Percentiles rank a stretch among this genome's conserved stretches.
phyloP scores from a whole-genome alignment of 1,284 basidiomycete genomes.

The Cerioporus squamosus region DNA sequence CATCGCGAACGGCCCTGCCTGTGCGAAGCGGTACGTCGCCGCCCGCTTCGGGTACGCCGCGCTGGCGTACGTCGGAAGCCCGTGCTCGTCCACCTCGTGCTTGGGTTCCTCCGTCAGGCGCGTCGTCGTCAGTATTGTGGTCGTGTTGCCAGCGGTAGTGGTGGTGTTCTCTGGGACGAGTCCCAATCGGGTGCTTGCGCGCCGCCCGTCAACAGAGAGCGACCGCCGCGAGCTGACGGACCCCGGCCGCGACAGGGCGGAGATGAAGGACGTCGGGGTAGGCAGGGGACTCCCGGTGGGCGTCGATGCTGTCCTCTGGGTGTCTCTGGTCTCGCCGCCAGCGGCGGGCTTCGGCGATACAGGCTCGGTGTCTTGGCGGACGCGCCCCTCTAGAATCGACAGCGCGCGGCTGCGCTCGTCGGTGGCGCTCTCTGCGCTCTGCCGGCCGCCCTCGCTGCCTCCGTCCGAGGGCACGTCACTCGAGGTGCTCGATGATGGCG shows the following conservation, averaged over 20 bases:
- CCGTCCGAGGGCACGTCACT: not conserved
- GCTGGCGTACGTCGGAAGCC: constrained; percentile 27
- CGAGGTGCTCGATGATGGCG: not conserved
- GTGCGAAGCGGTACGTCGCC: constrained; percentile 28
- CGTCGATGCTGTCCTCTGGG: not conserved
- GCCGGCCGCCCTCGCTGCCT: not conserved
- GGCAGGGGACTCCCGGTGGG: not conserved
- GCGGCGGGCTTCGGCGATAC: not conserved
- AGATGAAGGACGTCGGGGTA: not conserved
- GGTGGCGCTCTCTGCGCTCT: constrained; percentile 4
- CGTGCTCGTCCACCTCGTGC: constrained; percentile 13
- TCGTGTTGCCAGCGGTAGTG: too few species aligned
- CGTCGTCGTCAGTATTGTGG: not conserved
- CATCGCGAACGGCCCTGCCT: constrained; percentile 31
- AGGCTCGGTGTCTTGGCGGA: not conserved
- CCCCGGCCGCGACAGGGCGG: constrained; percentile 6
- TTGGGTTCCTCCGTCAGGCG: constrained; percentile 3
- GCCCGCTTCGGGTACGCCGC: constrained; percentile 18
- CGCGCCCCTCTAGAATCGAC: constrained; percentile 19
- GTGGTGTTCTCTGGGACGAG: constrained; percentile 6
- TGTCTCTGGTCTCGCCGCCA: constrained; percentile 1
- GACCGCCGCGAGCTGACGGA: constrained; percentile 13
- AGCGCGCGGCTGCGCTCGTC: constrained; percentile 17
- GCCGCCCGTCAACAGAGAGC: constrained; percentile 2
- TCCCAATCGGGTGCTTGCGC: constrained; percentile 6